Evolutionary conservation across 768 basidiomycete genomes (phyloP).

Genomic region (Tricholoma furcatifolium): DNA sequence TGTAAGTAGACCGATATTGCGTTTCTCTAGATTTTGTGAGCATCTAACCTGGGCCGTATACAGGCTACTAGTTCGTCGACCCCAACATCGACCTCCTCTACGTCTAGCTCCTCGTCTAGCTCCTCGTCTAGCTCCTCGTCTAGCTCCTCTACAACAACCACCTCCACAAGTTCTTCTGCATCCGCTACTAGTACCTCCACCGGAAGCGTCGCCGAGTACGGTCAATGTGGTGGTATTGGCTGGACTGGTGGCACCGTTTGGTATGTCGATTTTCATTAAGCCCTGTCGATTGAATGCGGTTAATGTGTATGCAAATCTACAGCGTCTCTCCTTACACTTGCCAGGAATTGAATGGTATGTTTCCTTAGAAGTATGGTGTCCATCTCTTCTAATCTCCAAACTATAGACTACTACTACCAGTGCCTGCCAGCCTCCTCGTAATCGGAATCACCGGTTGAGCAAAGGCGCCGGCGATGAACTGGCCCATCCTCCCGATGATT

Average conservation of each 20-base stretch:
- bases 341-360: slow-evolving; percentile 31
- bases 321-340: slow-evolving; percentile 38
- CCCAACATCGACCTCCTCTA: background rate
- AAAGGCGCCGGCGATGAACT: background rate
- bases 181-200: slow-evolving; percentile 3
- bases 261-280: slow-evolving; percentile 18
- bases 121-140: slow-evolving; percentile 14
- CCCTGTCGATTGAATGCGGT: background rate
- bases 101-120: slow-evolving; percentile 8
- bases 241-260: slow-evolving; percentile 39
- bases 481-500: too few relatives aligned
- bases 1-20: background rate
- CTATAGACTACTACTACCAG: slow-evolving; percentile 35
- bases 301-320: background rate
- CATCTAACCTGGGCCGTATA: background rate
- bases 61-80: background rate
- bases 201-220: slow-evolving; percentile 36
- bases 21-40: background rate
- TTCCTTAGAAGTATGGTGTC: background rate
- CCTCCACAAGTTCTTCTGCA: slow-evolving; percentile 13
- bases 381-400: background rate
- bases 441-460: too few relatives aligned
- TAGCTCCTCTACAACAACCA: slow-evolving; percentile 17
- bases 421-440: too few relatives aligned
- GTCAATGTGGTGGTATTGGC: slow-evolving; percentile 42